Evolutionary conservation across 73 alveolate species (phyloP), one percentile per base, ranked within the genome.

Genomic region (Stentor coeruleus): DNA sequence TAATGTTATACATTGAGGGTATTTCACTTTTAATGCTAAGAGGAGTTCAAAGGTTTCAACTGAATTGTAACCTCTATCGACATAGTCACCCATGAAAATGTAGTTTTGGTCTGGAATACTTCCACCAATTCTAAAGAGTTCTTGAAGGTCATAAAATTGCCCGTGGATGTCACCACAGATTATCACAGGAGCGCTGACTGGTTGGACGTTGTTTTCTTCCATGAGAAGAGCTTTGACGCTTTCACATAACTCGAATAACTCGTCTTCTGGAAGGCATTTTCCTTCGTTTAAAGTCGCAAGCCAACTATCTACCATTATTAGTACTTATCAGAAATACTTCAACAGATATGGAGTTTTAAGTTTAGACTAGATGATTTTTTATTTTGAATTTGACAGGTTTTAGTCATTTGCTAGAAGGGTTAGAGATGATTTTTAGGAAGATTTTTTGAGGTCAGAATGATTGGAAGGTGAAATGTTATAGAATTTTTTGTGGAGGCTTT

Each of bases 21-120:
- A 92, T 36, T 88, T 41, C 26, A 93, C 99, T 86, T 94, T 91
- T 40, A 86, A 72, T 49, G 98, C 97, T 33, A 91, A 74, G 38
- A 93, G 90, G 49, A 93, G 88, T 20, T 89, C 88, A 81, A 93
- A 88, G 37, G 95, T 91, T 72, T 93, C 98, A 42, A 93, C 97
- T 0, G 95, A 86, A 81, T 91, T 82, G 76, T 85, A 88, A 31
- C 98, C 98, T 42, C 98, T 38, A 85, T 93, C 98, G 1, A 93
- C 98, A 83, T 84, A 93, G 81, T 93, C 98, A 15, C 98, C 98
- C 96, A 93, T 85, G 82, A 93, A 93, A 4, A 93, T 60, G 82
- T 93, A 90, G 82, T 94, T 85, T 94, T 93, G 83, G 91, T 93
- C 37, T 39, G 95, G 95, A 26, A 89, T 86, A 40, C 87, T 82